Evolutionary conservation across 371 early-diverging fungal species (phyloP), one percentile per base, ranked within the genome.

Genomic region (Mortierella polycephala): DNA sequence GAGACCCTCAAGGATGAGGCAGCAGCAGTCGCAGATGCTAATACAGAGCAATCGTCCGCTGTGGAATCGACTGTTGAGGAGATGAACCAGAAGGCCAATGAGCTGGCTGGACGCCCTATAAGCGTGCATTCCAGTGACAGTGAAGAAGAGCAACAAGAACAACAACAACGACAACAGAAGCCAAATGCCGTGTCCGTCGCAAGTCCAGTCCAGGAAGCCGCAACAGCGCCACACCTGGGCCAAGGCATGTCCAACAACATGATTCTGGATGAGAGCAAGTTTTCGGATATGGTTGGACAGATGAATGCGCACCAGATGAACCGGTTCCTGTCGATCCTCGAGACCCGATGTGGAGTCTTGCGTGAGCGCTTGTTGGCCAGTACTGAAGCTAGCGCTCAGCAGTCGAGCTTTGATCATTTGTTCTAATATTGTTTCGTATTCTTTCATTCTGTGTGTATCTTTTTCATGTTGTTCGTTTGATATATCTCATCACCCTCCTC

Each of bases 271-370:
- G 84, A 84, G 58, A 55, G 54, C 64, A 79, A 81, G 60, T 86
- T 86, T 64, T 60, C 74, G 10, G 83, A 83, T 41, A 60, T 85
- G 47, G 77, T 85, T 56, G 75, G 76, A 30, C 82, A 84, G 56
- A 85, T 88, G 86, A 84, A 86, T 60, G 81, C 75, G 14, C 77
- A 79, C 56, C 86, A 86, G 67, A 85, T 88, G 82, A 82, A 85
- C 75, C 82, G 83, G 18, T 86, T 86, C 67, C 60, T 87, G 56
- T 80, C 70, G 40, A 82, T 83, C 68, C 75, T 86, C 13, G 86
- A 86, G 68, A 82, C 81, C 20, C 84, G 86, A 40, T 79, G 80
- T 40, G 80, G 80, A 18, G 62, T 66, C 16, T 47, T 79, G 53
- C 73, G 80, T 5, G 65, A 79, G 39, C 66, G 73, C 14, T 53